A percentile compares a stretch with the other conserved stretches of the same genome.
Conservation (phyloP, 345 rosid species). For the Rhodamnia rubescens region DNA sequence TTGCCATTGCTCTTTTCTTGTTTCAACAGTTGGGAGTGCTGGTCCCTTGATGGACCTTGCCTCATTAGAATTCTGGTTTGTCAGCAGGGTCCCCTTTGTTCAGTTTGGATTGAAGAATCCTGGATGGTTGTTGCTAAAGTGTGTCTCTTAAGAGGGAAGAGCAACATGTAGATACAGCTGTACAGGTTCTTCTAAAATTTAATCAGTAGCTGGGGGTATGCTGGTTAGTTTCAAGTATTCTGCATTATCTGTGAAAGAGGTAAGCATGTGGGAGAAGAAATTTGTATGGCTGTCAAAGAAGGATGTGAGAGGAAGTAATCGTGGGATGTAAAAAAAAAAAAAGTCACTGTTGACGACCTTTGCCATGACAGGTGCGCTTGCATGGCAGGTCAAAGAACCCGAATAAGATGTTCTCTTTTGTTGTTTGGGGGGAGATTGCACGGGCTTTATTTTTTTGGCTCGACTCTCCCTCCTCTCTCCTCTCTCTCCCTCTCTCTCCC, state of each 20-base stretch:
- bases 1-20: not conserved
- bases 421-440: not conserved
- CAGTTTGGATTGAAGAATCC: not conserved
- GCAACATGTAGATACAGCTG: not conserved
- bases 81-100: not conserved
- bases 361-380: conserved; percentile 17
- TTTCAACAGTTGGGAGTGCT: not conserved
- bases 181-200: not conserved
- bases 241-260: not conserved
- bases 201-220: not conserved
- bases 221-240: not conserved
- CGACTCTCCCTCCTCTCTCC: not conserved
- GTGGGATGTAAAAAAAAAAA: not conserved
- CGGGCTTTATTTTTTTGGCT: conserved; percentile 2
- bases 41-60: not conserved
- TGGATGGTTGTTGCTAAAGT: not conserved
- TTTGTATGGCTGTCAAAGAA: not conserved
- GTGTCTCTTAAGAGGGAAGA: not conserved
- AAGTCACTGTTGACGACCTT: conserved; percentile 1
- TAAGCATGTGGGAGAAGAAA: not conserved
- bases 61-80: not conserved
- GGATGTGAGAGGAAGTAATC: not conserved
- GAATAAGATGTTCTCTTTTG: not conserved
- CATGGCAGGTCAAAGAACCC: conserved; percentile 19
- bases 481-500: not conserved